Conservation (phyloP, 1,284 basidiomycete species). For the Microbotryum silenes-acaulis region DNA sequence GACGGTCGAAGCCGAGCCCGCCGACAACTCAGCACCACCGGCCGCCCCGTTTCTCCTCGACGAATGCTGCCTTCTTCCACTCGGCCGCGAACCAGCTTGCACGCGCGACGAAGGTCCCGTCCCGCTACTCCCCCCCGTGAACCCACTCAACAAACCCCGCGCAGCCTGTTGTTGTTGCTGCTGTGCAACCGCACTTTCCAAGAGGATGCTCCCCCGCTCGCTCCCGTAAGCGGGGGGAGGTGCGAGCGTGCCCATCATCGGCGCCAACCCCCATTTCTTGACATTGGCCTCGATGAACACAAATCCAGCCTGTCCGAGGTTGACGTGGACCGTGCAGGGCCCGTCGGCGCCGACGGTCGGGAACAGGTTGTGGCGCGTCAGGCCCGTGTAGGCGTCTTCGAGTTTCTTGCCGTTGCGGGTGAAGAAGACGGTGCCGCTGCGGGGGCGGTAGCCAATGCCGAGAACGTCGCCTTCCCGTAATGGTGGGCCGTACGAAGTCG, state of each 20-base stretch:
- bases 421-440: constrained; percentile 93
- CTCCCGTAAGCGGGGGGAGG: constrained; percentile 93
- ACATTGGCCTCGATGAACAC: constrained; percentile 98
- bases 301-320: constrained; percentile 89
- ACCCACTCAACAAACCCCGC: too few relatives aligned
- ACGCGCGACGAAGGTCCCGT: too few relatives aligned
- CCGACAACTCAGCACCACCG: constrained; percentile 31
- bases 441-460: constrained; percentile 84
- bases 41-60: constrained; percentile 35
- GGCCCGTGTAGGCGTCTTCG: constrained; percentile 84
- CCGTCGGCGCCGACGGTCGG: constrained; percentile 90
- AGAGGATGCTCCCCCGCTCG: constrained; percentile 82
- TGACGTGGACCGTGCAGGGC: constrained; percentile 87
- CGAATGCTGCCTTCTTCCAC: too few relatives aligned
- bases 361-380: constrained; percentile 84
- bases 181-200: constrained; percentile 62
- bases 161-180: constrained; percentile 6
- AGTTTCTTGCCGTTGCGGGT: constrained; percentile 90
- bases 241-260: constrained; percentile 86
- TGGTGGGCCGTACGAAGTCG: constrained; percentile 71
- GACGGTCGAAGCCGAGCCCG: constrained; percentile 14
- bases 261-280: constrained; percentile 95
- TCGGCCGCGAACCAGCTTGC: too few relatives aligned
- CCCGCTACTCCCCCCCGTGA: too few relatives aligned
- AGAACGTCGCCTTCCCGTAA: constrained; percentile 90